Conservation (phyloP, 768 basidiomycete species). For the Pholiota conissans region DNA sequence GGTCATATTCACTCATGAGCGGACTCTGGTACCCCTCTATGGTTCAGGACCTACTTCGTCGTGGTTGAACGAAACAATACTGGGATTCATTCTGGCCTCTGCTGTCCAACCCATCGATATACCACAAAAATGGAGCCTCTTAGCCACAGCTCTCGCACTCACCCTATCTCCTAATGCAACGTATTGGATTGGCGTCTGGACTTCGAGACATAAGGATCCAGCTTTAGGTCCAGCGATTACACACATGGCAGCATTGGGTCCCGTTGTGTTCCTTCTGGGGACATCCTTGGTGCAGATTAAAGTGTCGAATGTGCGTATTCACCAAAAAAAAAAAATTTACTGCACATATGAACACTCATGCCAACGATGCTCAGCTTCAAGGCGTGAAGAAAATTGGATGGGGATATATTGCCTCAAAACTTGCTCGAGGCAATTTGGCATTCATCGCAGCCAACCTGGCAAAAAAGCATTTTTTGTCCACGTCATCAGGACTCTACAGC, state of each 20-base stretch:
- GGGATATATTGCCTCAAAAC: slow-evolving; percentile 17
- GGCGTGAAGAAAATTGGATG: not conserved
- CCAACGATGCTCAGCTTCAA: not conserved
- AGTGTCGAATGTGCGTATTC: slow-evolving; percentile 17
- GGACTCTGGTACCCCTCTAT: slow-evolving; percentile 68
- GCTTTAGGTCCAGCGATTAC: slow-evolving; percentile 58
- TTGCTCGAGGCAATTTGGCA: slow-evolving; percentile 24
- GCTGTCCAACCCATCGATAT: slow-evolving; percentile 41
- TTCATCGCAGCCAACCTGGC: slow-evolving; percentile 26
- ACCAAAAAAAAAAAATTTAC: no score
- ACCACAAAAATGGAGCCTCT: slow-evolving; percentile 26
- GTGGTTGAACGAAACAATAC: slow-evolving; percentile 41
- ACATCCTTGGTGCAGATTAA: slow-evolving; percentile 32
- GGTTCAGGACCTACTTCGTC: slow-evolving; percentile 55
- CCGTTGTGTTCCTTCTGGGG: slow-evolving; percentile 52
- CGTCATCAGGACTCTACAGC: slow-evolving; percentile 10
- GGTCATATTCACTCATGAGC: slow-evolving; percentile 60
- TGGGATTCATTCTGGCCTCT: slow-evolving; percentile 35
- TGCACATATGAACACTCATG: not conserved
- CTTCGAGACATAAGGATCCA: slow-evolving; percentile 52
- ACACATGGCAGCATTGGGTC: slow-evolving; percentile 56
- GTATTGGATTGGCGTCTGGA: slow-evolving; percentile 65
- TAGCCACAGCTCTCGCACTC: slow-evolving; percentile 41
- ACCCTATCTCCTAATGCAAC: slow-evolving; percentile 58
- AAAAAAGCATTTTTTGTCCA: slow-evolving; percentile 31